Base-by-base conservation (phyloP, 768 basidiomycete genomes). In the Nidula microcarpa region DNA sequence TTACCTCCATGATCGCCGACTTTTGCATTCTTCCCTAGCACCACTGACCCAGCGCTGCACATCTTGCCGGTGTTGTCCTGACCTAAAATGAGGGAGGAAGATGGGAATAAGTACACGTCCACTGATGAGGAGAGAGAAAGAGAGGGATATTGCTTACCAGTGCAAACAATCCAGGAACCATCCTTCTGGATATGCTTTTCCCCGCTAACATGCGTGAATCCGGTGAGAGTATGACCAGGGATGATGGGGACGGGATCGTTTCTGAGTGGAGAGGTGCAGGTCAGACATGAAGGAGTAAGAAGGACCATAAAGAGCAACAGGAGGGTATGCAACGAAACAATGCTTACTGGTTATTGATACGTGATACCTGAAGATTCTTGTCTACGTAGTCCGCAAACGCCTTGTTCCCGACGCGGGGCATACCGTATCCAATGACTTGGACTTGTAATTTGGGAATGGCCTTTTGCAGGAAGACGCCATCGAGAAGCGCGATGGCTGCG, bases 131-230 rank as follows among this genome's bases (percentile, higher is more conserved):
- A 4, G 23, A 47, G 18, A 32, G 4, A 4, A 4, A 47, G 18
- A 32, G 30, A 16, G 13, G 30, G 10, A 3, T 16, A 33, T 11
- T 8, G 11, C 48, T 13, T 35, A 49, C 48, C 48, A 8, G 48
- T 16, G 33, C 48, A 49, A 35, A 8, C 48, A 32, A 23, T 14
- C 48, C 48, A 49, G 11, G 48, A 49, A 14, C n/a, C 23, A 34
- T 49, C 48, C 7, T 23, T 33, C 33, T 49, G 48, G 33, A 49
- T 49, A 33, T 49, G 48, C 11, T 49, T 49, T 34, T 49, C 48
- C 33, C 48, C 48, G 3, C 18, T 30, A 13, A 33, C 17, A 6
- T 49, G 48, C 14, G 14, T 14, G 33, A 32, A 49, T 13, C 48
- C 48, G 6, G 33, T n/a, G 33, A 17, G 18, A 17, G 23, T 23